Conservation (phyloP, 352 stramenopile species). For the Aphanomyces invadans region DNA sequence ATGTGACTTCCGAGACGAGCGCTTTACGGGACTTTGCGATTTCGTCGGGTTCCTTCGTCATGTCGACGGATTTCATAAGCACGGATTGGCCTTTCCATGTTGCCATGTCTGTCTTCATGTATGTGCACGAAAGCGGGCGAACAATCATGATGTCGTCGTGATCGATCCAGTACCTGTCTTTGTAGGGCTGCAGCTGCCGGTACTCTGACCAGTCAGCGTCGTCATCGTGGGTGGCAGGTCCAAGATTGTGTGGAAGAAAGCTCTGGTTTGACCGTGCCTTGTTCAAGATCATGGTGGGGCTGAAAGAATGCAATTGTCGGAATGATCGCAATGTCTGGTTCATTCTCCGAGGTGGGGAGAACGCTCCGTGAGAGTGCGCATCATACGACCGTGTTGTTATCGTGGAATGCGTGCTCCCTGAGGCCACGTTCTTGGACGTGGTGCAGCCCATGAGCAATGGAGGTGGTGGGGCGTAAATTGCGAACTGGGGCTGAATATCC, state of each 20-base stretch:
- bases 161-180: conserved; percentile 3
- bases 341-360: background rate
- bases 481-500: too few species aligned
- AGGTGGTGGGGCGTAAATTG: background rate
- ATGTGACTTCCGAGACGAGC: conserved; percentile 7
- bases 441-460: background rate
- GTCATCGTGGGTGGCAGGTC: background rate
- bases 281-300: background rate
- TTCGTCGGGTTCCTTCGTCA: background rate
- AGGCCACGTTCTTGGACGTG: background rate
- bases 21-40: conserved; percentile 15
- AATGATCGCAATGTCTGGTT: background rate
- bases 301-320: background rate
- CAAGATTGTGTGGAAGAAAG: background rate
- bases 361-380: background rate
- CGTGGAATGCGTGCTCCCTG: background rate
- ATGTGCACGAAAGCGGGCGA: background rate
- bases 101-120: conserved; percentile 21
- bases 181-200: background rate
- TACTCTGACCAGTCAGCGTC: background rate
- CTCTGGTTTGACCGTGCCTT: background rate
- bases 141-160: background rate
- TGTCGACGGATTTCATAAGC: conserved; percentile 14
- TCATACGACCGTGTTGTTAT: background rate
- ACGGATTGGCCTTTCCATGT: background rate